Evolutionary conservation across 257 asterid species (phyloP).

Genomic region (Nicotiana benthamiana): DNA sequence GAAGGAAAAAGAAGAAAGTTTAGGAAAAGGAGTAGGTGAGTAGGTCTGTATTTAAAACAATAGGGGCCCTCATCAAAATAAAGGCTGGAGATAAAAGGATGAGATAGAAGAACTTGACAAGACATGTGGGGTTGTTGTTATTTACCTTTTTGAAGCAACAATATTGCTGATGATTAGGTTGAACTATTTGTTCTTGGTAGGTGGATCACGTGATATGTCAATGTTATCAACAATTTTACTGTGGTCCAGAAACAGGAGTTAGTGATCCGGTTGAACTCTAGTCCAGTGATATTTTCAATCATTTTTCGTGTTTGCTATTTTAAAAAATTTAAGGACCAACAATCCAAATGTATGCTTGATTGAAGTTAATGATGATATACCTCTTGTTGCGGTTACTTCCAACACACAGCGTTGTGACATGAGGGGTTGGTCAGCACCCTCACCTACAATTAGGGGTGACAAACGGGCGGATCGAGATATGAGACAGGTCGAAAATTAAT

Average conservation of each 20-base stretch:
- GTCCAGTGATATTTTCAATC: no score
- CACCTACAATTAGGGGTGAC: no score
- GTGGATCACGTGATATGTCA: neutral
- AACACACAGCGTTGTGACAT: no score
- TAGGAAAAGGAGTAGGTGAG: neutral
- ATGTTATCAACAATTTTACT: neutral
- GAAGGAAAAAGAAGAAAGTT: neutral
- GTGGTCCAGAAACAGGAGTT: neutral
- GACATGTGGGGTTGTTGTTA: slow-evolving; percentile 1
- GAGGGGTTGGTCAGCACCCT: no score
- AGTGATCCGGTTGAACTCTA: neutral
- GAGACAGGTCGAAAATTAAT: no score
- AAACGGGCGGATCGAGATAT: no score
- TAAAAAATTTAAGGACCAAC: no score
- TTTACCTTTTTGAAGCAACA: slow-evolving; percentile 5
- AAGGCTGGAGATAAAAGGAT: neutral
- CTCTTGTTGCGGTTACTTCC: no score
- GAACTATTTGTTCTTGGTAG: neutral
- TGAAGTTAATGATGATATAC: no score
- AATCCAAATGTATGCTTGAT: no score
- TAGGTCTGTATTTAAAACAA: neutral
- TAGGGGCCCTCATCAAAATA: neutral
- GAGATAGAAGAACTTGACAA: neutral
- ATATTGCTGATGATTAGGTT: neutral
- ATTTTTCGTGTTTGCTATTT: no score